These are phyloP conservation scores for Zygnema circumcarinatum DNA, from an alignment of 139 green algal species.

Conservation along the genomic window DNA sequence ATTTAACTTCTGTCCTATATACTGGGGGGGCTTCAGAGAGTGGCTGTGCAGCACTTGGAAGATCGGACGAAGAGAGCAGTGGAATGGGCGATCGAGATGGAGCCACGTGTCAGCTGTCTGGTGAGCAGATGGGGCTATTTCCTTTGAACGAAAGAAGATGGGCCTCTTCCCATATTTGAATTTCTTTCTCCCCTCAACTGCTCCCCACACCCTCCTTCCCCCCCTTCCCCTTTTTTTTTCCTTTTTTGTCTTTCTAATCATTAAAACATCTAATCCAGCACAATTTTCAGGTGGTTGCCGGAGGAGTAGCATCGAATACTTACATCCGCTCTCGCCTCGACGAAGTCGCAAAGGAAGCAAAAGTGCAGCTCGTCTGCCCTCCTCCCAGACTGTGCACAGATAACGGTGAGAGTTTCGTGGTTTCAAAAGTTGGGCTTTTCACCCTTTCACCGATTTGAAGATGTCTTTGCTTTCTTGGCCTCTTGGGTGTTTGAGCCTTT, in stretches of 20 bases:
- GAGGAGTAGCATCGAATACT: constrained; percentile 90
- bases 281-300: constrained; percentile 89
- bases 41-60: constrained; percentile 87
- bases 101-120: constrained; percentile 57
- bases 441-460: neutral
- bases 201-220: neutral
- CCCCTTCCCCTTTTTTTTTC: neutral
- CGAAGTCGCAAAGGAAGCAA: constrained; percentile 62
- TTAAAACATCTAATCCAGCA: too few relatives aligned
- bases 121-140: neutral
- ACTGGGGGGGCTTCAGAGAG: constrained; percentile 68
- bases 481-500: too few relatives aligned
- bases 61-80: constrained; percentile 67
- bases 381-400: constrained; percentile 90
- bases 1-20: too few relatives aligned
- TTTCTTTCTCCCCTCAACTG: neutral
- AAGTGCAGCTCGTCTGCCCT: constrained; percentile 79
- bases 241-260: constrained; percentile 41
- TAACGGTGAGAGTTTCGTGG: constrained; percentile 76
- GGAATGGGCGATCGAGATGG: constrained; percentile 57
- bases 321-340: constrained; percentile 72
- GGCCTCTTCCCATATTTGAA: neutral
- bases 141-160: neutral
- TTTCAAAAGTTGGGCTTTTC: neutral
- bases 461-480: too few relatives aligned